Percentiles rank a stretch among this genome's conserved stretches.
phyloP scores from a whole-genome alignment of 176 grass and related monocot genomes.

The Phoenix roebelenii region DNA sequence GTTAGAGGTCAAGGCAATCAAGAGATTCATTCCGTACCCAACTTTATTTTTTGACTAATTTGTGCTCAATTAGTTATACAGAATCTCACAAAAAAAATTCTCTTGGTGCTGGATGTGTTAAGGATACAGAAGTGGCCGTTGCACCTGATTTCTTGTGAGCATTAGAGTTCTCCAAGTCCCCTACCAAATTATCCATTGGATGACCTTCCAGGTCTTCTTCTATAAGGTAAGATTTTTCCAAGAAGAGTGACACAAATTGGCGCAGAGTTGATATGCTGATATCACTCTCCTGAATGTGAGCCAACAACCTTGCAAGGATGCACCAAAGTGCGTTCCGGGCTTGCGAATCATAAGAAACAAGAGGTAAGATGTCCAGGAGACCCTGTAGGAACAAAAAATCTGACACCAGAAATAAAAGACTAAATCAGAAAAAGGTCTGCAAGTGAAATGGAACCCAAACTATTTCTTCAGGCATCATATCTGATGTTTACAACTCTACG shows the following conservation, averaged over 20 bases:
- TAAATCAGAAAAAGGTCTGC: constrained; percentile 12
- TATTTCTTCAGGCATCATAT: no score
- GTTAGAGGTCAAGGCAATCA: constrained; percentile 21
- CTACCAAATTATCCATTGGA: constrained; percentile 19
- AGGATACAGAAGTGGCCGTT: constrained; percentile 62
- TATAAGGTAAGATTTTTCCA: constrained; percentile 45
- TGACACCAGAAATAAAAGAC: constrained; percentile 23
- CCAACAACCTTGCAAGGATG: constrained; percentile 43
- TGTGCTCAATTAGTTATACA: no score
- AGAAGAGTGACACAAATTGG: constrained; percentile 40
- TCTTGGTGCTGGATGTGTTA: not conserved
- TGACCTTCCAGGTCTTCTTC: constrained; percentile 58
- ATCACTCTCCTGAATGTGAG: constrained; percentile 24
- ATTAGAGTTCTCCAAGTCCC: constrained; percentile 13
- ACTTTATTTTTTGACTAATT: no score
- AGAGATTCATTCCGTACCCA: constrained; percentile 1
- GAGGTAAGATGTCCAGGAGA: constrained; percentile 59
- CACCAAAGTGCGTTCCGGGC: constrained; percentile 69
- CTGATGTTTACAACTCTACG: no score
- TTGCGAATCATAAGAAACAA: constrained; percentile 49
- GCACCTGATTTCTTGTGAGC: constrained; percentile 32
- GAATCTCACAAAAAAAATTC: not conserved
- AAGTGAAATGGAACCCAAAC: not conserved
- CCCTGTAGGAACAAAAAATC: constrained; percentile 61
- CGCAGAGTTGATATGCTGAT: constrained; percentile 22